Conservation (phyloP, 73 alveolate genomes). For the Paramecium primaurelia region DNA sequence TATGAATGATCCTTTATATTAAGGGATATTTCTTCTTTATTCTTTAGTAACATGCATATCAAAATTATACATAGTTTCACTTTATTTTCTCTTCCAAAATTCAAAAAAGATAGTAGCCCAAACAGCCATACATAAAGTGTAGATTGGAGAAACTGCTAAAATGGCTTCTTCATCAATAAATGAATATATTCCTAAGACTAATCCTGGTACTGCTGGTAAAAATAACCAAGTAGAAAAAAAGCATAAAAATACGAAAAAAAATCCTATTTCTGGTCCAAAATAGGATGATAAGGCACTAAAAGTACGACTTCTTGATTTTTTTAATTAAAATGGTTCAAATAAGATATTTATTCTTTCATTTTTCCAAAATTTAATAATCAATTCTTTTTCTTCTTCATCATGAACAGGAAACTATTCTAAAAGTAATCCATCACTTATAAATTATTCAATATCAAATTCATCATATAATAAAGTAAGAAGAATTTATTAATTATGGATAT, state of each 20-base stretch:
- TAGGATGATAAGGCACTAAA: not conserved
- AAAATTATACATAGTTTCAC: not conserved
- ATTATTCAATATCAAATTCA: conserved; percentile 1
- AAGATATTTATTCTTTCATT: not conserved
- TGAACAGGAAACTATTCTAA: not conserved
- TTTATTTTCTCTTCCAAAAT: conserved; percentile 39
- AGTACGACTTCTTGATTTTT: not conserved
- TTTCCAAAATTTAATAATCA: not conserved
- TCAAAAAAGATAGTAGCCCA: conserved; percentile 41
- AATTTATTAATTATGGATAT: not conserved
- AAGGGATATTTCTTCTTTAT: not conserved
- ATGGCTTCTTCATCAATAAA: not conserved
- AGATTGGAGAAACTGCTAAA: not conserved
- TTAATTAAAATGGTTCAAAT: not conserved
- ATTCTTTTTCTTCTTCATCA: not conserved
- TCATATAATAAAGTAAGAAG: not conserved
- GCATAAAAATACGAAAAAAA: not conserved
- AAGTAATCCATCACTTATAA: not conserved
- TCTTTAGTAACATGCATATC: conserved; percentile 24
- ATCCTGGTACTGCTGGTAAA: conserved; percentile 32
- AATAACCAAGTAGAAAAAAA: conserved; percentile 16
- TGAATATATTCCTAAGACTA: not conserved
- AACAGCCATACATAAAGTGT: not conserved
- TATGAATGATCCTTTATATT: not conserved
- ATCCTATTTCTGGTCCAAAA: not conserved